phyloP scores from a whole-genome alignment of 75 land plant genomes.

The Sequoia sempervirens region DNA sequence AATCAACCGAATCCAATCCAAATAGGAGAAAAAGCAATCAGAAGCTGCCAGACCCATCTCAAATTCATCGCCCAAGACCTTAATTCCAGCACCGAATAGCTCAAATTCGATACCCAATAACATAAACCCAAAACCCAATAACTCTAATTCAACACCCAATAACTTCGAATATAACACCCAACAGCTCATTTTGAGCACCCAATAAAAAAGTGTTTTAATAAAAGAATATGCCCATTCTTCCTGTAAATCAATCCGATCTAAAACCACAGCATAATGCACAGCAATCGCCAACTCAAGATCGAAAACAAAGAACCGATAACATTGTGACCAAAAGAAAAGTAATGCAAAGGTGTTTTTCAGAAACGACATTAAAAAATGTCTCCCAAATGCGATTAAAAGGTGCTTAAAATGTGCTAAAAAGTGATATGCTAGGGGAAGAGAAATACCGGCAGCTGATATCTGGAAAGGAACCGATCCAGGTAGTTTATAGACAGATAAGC shows the following conservation, averaged over 20 bases:
- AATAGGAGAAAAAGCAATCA: not conserved
- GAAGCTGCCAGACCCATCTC: not conserved
- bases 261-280: not conserved
- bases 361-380: not conserved
- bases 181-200: not conserved
- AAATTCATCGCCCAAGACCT: not conserved
- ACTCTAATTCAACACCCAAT: not conserved
- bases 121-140: not conserved
- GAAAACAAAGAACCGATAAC: not conserved
- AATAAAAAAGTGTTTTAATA: not conserved
- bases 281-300: not conserved
- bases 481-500: conserved; percentile 70
- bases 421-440: not conserved
- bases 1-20: not conserved
- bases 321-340: not conserved
- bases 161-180: not conserved
- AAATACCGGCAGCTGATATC: conserved; percentile 39
- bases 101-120: not conserved
- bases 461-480: conserved; percentile 72
- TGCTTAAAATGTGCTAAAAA: not conserved
- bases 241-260: not conserved
- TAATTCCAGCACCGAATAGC: not conserved
- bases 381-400: not conserved
- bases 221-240: not conserved
- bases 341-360: not conserved